phyloP scores from a whole-genome alignment of 2,329 filamentous ascomycete genomes.

The Apiospora marii region DNA sequence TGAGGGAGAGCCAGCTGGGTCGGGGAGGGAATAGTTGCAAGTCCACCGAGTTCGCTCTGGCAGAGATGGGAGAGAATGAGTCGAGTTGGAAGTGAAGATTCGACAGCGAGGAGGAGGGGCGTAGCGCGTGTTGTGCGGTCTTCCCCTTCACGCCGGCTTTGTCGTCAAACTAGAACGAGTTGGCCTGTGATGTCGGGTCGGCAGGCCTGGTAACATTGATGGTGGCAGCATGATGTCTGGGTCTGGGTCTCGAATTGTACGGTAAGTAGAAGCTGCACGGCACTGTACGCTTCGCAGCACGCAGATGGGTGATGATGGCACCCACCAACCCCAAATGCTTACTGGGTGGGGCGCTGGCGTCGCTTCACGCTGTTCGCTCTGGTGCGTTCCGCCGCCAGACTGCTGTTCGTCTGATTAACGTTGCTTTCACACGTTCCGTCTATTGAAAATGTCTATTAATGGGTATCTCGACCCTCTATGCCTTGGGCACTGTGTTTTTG shows the following conservation, averaged over 20 bases:
- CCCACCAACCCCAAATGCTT: conserved; percentile 6
- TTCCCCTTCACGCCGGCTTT: conserved; percentile 22
- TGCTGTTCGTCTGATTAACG: conserved; percentile 8
- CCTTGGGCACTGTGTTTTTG: not conserved
- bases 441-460: not conserved
- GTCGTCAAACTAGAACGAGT: conserved; percentile 16
- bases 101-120: conserved; percentile 1
- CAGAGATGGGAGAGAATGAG: conserved; percentile 9
- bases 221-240: conserved; percentile 3
- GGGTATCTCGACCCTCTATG: not conserved
- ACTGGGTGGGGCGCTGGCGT: conserved; percentile 10
- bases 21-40: not conserved
- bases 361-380: not conserved
- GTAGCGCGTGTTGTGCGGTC: conserved; percentile 3
- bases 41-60: not conserved
- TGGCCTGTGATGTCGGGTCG: conserved; percentile 15
- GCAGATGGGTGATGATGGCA: not conserved
- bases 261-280: not conserved
- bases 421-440: not conserved
- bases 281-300: not conserved
- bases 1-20: not conserved
- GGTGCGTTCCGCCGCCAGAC: not conserved
- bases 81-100: conserved; percentile 15
- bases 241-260: conserved; percentile 2
- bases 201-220: conserved; percentile 4